Conservation (phyloP, 2,329 filamentous ascomycete genomes). For the Fonsecaea multimorphosa region DNA sequence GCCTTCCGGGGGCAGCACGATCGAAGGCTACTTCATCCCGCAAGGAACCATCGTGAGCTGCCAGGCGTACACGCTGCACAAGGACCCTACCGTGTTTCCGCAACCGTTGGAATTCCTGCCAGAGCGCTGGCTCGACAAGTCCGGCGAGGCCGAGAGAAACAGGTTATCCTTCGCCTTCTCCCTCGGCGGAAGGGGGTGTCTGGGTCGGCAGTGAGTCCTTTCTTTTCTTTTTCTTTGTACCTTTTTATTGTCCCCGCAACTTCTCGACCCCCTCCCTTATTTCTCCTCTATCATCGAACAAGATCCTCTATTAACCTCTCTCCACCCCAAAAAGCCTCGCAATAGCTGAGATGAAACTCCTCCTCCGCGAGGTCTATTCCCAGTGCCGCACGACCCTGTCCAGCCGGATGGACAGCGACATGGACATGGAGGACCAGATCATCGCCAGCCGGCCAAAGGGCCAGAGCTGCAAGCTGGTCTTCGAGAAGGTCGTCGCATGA, state of each 20-base stretch:
- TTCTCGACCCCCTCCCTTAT: neutral
- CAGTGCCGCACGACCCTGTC: slow-evolving; percentile 59
- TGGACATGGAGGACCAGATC: slow-evolving; percentile 71
- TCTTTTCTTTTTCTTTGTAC: too few species aligned
- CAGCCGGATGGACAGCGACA: slow-evolving; percentile 62
- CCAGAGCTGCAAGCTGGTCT: slow-evolving; percentile 62
- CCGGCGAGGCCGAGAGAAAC: slow-evolving; percentile 24
- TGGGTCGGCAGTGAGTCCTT: slow-evolving; percentile 63
- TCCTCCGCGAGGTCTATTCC: slow-evolving; percentile 68
- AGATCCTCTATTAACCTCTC: slow-evolving; percentile 20
- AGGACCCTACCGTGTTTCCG: slow-evolving; percentile 37
- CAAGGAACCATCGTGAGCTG: slow-evolving; percentile 41
- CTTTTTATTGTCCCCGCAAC: neutral
- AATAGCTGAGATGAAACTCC: slow-evolving; percentile 70
- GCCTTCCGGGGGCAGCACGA: slow-evolving; percentile 46
- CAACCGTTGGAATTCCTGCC: slow-evolving; percentile 33
- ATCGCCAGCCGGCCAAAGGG: slow-evolving; percentile 69
- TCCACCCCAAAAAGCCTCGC: slow-evolving; percentile 56
- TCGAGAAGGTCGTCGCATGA: slow-evolving; percentile 28
- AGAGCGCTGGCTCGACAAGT: slow-evolving; percentile 35
- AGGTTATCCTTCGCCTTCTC: slow-evolving; percentile 30
- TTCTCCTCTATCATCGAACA: neutral
- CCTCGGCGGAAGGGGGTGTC: slow-evolving; percentile 29
- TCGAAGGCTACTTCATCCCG: slow-evolving; percentile 46
- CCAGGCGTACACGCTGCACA: slow-evolving; percentile 39